These are phyloP conservation scores for Zygoascus hellenicus DNA, from an alignment of 1,139 yeast genomes.

Conservation along the genomic window DNA sequence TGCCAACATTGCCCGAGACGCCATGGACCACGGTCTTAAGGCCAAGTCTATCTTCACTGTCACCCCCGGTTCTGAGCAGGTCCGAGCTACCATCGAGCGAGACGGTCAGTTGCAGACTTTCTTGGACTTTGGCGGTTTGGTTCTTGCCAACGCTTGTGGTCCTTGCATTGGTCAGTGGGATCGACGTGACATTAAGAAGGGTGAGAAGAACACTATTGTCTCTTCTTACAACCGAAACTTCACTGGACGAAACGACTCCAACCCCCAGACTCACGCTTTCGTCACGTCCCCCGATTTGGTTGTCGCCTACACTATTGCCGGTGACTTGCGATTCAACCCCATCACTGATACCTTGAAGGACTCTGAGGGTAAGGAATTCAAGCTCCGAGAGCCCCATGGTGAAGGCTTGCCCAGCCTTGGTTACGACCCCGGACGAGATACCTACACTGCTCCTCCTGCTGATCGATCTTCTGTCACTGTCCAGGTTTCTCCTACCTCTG, in stretches of 20 bases:
- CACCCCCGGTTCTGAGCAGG: constrained; percentile 98
- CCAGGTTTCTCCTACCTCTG: constrained; percentile 77
- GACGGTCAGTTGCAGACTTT: constrained; percentile 82
- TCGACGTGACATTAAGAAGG: constrained; percentile 57
- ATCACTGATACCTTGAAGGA: constrained; percentile 65
- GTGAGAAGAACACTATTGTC: constrained; percentile 85
- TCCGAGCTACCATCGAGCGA: constrained; percentile 93
- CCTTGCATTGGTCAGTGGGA: constrained; percentile 99
- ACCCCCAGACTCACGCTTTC: constrained; percentile 94
- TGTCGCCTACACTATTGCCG: constrained; percentile 93
- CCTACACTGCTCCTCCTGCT: constrained; percentile 96
- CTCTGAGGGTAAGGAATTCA: constrained; percentile 63
- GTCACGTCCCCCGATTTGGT: constrained; percentile 96
- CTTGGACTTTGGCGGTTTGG: constrained; percentile 80
- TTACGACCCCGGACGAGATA: constrained; percentile 90
- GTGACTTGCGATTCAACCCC: constrained; percentile 86
- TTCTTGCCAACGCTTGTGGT: constrained; percentile 96
- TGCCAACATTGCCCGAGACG: constrained; percentile 79
- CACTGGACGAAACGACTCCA: constrained; percentile 96
- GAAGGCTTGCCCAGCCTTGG: constrained; percentile 79
- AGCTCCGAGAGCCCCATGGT: constrained; percentile 76
- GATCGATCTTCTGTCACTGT: constrained; percentile 77
- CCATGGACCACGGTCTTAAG: constrained; percentile 76
- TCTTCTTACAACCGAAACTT: constrained; percentile 96
- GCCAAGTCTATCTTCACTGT: constrained; percentile 91